phyloP scores from a whole-genome alignment of 2,329 filamentous ascomycete species.

The Rhynchosporium agropyri region DNA sequence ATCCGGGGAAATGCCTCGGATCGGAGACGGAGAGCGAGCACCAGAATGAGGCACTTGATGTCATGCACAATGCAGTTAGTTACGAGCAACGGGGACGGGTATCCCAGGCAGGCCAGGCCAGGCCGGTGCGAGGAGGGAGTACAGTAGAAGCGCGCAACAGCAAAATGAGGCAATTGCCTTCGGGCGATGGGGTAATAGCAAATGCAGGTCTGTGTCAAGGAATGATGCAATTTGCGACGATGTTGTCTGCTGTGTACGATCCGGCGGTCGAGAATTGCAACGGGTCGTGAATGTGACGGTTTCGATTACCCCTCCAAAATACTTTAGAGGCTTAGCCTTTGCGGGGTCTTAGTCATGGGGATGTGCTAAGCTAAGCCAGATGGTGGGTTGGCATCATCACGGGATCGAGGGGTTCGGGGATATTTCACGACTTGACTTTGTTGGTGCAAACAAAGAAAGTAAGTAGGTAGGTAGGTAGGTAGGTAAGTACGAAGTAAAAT shows the following conservation, averaged over 20 bases:
- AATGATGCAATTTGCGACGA: slow-evolving; percentile 21
- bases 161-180: neutral
- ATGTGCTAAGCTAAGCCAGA: too few species aligned
- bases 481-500: too few species aligned
- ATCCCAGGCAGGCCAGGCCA: slow-evolving; percentile 5
- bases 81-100: slow-evolving; percentile 6
- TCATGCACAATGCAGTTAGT: slow-evolving; percentile 8
- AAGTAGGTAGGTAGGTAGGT: too few species aligned
- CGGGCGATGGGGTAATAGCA: slow-evolving; percentile 32
- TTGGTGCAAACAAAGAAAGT: too few species aligned
- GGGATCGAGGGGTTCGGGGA: slow-evolving; percentile 18
- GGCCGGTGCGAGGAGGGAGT: too few species aligned
- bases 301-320: slow-evolving; percentile 34
- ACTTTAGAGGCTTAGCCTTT: slow-evolving; percentile 24
- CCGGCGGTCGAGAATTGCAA: slow-evolving; percentile 1
- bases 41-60: slow-evolving; percentile 17
- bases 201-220: slow-evolving; percentile 39
- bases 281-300: slow-evolving; percentile 7
- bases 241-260: slow-evolving; percentile 10
- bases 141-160: too few species aligned
- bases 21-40: neutral
- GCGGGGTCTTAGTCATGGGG: slow-evolving; percentile 30
- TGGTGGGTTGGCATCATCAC: slow-evolving; percentile 12
- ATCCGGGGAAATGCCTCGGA: slow-evolving; percentile 32
- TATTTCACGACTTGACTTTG: neutral